Percentiles rank a stretch among this genome's conserved stretches.
Conservation (phyloP, 1,284 basidiomycete species). For the Cystobasidiaceae sp. region DNA sequence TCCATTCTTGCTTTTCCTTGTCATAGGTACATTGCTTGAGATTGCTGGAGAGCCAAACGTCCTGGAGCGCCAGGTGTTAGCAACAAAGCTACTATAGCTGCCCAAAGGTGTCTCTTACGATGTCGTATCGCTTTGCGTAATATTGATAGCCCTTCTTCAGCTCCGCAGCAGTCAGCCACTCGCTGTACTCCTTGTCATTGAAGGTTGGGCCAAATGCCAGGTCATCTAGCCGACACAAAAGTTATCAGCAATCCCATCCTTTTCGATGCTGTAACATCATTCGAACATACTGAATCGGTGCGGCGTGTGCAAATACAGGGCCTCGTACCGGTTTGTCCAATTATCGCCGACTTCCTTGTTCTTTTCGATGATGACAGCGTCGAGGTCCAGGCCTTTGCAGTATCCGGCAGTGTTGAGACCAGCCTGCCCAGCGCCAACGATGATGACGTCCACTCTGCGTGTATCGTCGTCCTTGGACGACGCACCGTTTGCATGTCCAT, state of each 20-base stretch:
- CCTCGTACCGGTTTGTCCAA: constrained; percentile 58
- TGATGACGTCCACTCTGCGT: not conserved
- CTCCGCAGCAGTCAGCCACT: constrained; percentile 5
- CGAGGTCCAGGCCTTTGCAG: constrained; percentile 56
- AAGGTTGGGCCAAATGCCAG: constrained; percentile 14
- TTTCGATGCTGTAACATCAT: too few species aligned
- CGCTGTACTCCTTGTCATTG: constrained; percentile 6
- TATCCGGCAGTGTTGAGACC: constrained; percentile 60
- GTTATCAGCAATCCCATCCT: too few species aligned
- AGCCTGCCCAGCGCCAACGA: constrained; percentile 61
- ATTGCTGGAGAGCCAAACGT: constrained; percentile 5
- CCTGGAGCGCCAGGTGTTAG: too few species aligned
- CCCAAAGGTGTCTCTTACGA: too few species aligned
- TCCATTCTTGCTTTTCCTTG: constrained; percentile 9
- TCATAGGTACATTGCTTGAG: not conserved
- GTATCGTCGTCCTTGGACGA: not conserved
- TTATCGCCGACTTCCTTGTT: constrained; percentile 56
- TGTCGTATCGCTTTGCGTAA: constrained; percentile 6
- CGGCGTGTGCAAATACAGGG: constrained; percentile 55
- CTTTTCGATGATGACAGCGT: constrained; percentile 56
- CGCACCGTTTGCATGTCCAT: not conserved
- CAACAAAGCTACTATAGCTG: too few species aligned
- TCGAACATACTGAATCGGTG: not conserved
- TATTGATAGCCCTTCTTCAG: not conserved
- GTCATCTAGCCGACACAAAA: too few species aligned